Conservation (phyloP, 148 eudicot genomes). For the Silene conica region DNA sequence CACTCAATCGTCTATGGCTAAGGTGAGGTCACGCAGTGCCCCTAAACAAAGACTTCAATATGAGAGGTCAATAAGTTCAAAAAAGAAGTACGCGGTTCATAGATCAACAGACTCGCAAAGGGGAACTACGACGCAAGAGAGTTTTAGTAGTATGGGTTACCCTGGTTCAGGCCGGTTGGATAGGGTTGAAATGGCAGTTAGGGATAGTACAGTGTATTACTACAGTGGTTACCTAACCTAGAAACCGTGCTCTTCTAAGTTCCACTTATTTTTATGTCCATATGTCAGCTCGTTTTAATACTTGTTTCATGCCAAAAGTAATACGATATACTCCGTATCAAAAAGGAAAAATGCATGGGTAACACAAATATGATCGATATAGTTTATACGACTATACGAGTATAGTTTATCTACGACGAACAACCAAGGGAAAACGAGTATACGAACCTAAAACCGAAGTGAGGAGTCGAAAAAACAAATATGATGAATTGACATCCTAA, state of each 20-base stretch:
- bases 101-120: conserved; percentile 30
- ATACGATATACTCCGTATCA: not conserved
- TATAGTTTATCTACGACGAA: too few species aligned
- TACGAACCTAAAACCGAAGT: conserved; percentile 2
- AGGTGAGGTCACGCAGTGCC: conserved; percentile 73
- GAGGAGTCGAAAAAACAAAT: too few species aligned
- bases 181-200: conserved; percentile 58
- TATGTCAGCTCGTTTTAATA: conserved; percentile 6
- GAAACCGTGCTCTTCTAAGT: not conserved
- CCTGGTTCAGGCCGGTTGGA: conserved; percentile 75
- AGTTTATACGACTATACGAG: too few species aligned
- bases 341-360: not conserved
- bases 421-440: conserved; percentile 1
- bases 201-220: conserved; percentile 40
- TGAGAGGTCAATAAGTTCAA: conserved; percentile 42
- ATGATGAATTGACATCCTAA: conserved; percentile 5
- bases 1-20: conserved; percentile 84
- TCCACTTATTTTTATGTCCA: conserved; percentile 15
- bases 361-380: not conserved
- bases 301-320: not conserved
- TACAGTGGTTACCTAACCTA: conserved; percentile 46
- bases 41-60: conserved; percentile 62
- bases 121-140: conserved; percentile 41
- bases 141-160: conserved; percentile 52
- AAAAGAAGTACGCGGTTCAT: conserved; percentile 54